Conservation (phyloP, 202 grass and related monocot species). For the Panicum hallii region DNA sequence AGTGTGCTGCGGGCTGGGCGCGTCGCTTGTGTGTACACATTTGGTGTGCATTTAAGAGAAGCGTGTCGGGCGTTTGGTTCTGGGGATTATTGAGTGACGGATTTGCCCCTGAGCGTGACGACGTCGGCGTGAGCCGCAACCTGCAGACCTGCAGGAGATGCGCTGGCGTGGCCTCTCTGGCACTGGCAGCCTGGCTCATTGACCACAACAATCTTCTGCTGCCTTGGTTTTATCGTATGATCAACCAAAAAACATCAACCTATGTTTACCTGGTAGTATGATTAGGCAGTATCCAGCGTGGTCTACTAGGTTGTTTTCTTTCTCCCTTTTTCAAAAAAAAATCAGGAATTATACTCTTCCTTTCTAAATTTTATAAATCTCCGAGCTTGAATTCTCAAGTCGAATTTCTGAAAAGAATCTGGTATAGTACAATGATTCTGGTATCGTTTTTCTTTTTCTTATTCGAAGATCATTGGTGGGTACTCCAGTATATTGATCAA, state of each 20-base stretch:
- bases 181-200: background rate
- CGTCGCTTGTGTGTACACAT: slow-evolving; percentile 4
- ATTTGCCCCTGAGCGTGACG: slow-evolving; percentile 39
- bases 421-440: background rate
- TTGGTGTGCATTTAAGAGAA: slow-evolving; percentile 51
- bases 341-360: background rate
- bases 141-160: background rate
- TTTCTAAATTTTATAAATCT: background rate
- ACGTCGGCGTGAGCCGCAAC: background rate
- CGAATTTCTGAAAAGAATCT: background rate
- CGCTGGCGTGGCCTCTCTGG: slow-evolving; percentile 16
- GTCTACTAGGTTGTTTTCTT: background rate
- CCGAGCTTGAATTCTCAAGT: background rate
- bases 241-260: background rate
- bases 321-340: background rate
- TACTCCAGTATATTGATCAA: background rate
- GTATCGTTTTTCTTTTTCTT: background rate
- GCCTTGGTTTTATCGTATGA: background rate
- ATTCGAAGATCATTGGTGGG: background rate
- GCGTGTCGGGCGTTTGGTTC: slow-evolving; percentile 19
- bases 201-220: background rate
- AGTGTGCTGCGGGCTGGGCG: background rate
- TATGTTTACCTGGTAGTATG: background rate
- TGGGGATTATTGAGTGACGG: slow-evolving; percentile 25
- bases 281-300: background rate